Percentiles rank a stretch among this genome's conserved stretches.
phyloP scores from a whole-genome alignment of 163 green algal genomes.

The Coccomyxa subellipsoidea region DNA sequence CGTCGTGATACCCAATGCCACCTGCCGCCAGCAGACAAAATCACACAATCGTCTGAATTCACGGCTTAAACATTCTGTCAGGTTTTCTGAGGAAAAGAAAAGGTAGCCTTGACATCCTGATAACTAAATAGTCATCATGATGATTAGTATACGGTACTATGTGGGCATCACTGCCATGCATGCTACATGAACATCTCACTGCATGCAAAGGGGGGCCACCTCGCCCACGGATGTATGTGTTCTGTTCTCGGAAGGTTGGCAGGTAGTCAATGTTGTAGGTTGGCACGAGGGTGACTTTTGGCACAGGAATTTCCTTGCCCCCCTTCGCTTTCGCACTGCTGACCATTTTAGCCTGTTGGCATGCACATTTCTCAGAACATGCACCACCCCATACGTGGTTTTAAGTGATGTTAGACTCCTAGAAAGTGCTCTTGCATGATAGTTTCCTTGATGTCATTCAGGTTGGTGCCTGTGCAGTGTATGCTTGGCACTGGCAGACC shows the following conservation, averaged over 20 bases:
- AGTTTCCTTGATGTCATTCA: no score
- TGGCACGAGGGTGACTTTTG: slow-evolving; percentile 58
- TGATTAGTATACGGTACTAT: no score
- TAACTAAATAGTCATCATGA: no score
- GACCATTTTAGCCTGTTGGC: slow-evolving; percentile 40
- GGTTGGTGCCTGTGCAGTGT: neutral
- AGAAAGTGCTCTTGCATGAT: neutral
- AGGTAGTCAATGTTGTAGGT: slow-evolving; percentile 89
- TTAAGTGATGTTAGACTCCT: neutral
- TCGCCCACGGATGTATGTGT: slow-evolving; percentile 70
- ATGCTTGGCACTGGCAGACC: neutral
- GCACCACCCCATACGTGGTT: neutral
- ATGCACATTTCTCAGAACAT: neutral
- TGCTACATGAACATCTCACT: neutral
- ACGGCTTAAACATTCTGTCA: no score
- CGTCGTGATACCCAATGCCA: slow-evolving; percentile 33
- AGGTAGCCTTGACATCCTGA: no score
- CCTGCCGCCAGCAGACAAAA: neutral
- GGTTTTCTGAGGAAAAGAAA: no score
- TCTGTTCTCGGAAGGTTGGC: slow-evolving; percentile 61
- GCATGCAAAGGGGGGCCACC: slow-evolving; percentile 26
- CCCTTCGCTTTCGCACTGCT: slow-evolving; percentile 46
- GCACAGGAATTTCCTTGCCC: slow-evolving; percentile 79
- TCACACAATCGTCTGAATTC: no score
- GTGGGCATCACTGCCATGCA: neutral